Evolutionary conservation across 2,329 filamentous ascomycete genomes (phyloP).

Genomic region (Coleophoma crateriformis): DNA sequence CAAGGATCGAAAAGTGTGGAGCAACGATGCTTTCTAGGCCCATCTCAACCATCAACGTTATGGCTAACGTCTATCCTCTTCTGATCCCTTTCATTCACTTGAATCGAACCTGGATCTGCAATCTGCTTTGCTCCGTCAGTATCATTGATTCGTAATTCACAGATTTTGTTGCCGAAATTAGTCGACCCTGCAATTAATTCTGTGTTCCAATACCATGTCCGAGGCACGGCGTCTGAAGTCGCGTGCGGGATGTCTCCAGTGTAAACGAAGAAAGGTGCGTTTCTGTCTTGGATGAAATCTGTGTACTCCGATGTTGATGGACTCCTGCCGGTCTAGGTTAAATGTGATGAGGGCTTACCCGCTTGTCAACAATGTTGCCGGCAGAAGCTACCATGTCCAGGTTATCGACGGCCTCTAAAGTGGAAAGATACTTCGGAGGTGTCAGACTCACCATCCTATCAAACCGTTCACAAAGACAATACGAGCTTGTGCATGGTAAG

Average conservation of each 20-base stretch:
- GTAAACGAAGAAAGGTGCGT: slow-evolving; percentile 6
- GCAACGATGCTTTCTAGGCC: no score
- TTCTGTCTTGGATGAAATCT: neutral
- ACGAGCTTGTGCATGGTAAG: neutral
- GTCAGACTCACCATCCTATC: neutral
- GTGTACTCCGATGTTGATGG: neutral
- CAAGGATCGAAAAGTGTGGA: no score
- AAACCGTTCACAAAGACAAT: neutral
- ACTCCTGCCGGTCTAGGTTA: neutral
- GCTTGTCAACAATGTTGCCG: slow-evolving; percentile 5
- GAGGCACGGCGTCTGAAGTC: slow-evolving; percentile 7
- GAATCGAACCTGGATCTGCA: no score
- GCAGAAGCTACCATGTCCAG: slow-evolving; percentile 6
- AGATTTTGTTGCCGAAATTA: no score
- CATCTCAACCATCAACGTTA: neutral
- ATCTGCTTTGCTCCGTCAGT: no score
- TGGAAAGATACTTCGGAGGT: slow-evolving; percentile 2
- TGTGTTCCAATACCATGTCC: slow-evolving; percentile 1
- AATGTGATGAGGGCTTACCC: slow-evolving; percentile 1
- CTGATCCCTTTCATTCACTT: neutral
- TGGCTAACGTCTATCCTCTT: neutral
- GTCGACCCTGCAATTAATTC: neutral
- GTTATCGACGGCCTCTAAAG: slow-evolving; percentile 6
- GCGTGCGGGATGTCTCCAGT: slow-evolving; percentile 6
- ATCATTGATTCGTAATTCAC: no score